A percentile compares a stretch with the other conserved stretches of the same genome.
Evolutionary conservation across 75 land plant species (phyloP).

Genomic region (Adiantum capillusveneris): DNA sequence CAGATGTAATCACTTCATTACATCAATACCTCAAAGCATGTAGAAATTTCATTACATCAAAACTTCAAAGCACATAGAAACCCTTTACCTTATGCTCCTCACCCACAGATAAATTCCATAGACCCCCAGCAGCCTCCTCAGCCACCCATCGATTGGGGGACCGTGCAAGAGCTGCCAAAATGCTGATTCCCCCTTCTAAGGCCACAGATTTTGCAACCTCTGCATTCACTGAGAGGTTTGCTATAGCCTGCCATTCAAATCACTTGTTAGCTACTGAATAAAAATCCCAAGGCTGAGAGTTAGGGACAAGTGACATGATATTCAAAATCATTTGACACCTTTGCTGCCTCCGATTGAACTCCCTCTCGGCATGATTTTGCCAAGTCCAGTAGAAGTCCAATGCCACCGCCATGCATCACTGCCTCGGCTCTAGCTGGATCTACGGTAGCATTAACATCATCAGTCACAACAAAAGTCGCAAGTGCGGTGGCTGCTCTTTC

Average conservation of each 20-base stretch:
- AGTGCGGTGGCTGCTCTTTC: conserved; percentile 93
- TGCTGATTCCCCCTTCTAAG: conserved; percentile 84
- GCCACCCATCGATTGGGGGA: conserved; percentile 93
- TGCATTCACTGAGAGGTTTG: conserved; percentile 89
- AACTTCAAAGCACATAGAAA: not conserved
- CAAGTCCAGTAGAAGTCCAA: conserved; percentile 59
- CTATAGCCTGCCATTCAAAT: conserved; percentile 65
- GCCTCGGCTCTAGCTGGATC: conserved; percentile 83
- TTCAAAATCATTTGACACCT: conserved; percentile 37
- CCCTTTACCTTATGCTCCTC: conserved; percentile 94
- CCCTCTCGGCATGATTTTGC: conserved; percentile 87
- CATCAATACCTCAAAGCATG: not conserved
- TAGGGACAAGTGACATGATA: not conserved
- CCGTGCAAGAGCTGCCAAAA: conserved; percentile 80
- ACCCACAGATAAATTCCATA: conserved; percentile 99
- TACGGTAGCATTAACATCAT: conserved; percentile 90
- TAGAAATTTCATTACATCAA: not conserved
- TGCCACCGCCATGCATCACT: conserved; percentile 86
- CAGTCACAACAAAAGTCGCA: conserved; percentile 94
- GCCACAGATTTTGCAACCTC: conserved; percentile 96
- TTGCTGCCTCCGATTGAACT: conserved; percentile 93
- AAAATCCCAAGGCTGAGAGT: not conserved
- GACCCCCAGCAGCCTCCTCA: conserved; percentile 99
- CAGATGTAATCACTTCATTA: not conserved
- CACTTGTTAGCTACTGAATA: not conserved